Evolutionary conservation across 116 monocot species (phyloP).

Genomic region (Zostera marina): DNA sequence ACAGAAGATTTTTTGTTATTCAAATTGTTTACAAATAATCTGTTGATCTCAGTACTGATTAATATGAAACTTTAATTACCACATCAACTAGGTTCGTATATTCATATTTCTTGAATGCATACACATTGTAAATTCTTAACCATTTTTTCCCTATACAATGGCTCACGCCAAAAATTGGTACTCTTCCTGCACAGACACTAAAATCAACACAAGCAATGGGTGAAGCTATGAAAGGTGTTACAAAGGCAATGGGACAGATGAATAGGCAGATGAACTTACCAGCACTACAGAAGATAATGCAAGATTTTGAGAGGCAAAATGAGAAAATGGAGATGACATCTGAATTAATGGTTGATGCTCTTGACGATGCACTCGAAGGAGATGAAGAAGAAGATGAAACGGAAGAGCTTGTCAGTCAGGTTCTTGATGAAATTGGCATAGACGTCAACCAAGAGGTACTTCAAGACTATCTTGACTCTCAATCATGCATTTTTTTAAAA

Average conservation of each 20-base stretch:
- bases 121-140: too few species aligned
- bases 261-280: slow-evolving; percentile 56
- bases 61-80: too few species aligned
- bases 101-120: too few species aligned
- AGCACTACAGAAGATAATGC: slow-evolving; percentile 55
- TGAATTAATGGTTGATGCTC: slow-evolving; percentile 46
- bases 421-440: slow-evolving; percentile 57
- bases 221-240: slow-evolving; percentile 60
- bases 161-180: too few species aligned
- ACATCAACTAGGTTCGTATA: too few species aligned
- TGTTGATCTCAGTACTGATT: too few species aligned
- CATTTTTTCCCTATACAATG: too few species aligned
- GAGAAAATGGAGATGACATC: slow-evolving; percentile 52
- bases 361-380: slow-evolving; percentile 52
- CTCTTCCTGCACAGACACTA: slow-evolving; percentile 20
- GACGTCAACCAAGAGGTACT: slow-evolving; percentile 45
- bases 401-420: slow-evolving; percentile 50
- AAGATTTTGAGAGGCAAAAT: slow-evolving; percentile 39
- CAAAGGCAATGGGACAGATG: slow-evolving; percentile 57
- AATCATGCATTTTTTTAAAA: not conserved
- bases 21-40: too few species aligned
- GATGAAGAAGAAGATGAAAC: slow-evolving; percentile 56
- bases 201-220: slow-evolving; percentile 69
- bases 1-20: too few species aligned
- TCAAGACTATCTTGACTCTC: not conserved